Evolutionary conservation across 257 asterid genomes (phyloP), one percentile per base, ranked within the genome.

Genomic region (Solanum virginianum): DNA sequence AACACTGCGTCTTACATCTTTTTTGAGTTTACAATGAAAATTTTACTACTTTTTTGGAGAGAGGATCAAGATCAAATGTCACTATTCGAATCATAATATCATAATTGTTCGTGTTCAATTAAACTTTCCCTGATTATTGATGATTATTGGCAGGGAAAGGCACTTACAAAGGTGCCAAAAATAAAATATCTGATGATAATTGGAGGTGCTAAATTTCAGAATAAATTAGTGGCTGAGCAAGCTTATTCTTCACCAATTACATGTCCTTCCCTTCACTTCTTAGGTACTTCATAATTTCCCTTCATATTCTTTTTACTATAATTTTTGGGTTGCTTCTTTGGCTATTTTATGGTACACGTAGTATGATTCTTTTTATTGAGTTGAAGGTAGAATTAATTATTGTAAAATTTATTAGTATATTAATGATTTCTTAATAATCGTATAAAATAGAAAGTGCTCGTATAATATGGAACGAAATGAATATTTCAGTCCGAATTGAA

Each of bases 231-330:
- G 26, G 89, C 82, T 54, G 94, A 93, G 68, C 91, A 92, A 68
- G 99, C 98, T 75, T 96, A 89, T 89, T 89, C 97, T 8, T 88
- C 95, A 20, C 87, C 88, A 43, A 88, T 91, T 86, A 89, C 83
- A 39, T 89, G 94, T 90, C 95, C 92, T 4, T 93, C 98, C 36
- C 90, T 96, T 86, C 99, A 96, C 87, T 95, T 95, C 91, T 86
- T 96, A 92, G 98, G 99, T 36, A 36, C 41, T 36, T 36, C 0
- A 36, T 32, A 32, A 32, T 32, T 32, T 3, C 36, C 36, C 36
- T 32, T 32, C 36, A 32, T 32, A 32, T 36, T 36, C 6, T 5
- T 36, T 36, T 36, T 0, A 36, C 6, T 36, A 36, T 36, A 36
- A 36, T 36, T 36, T 4, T 36, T 36, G 41, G 39, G 41, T 36